These are phyloP conservation scores for Zygosaccharomyces sapae DNA, from an alignment of 1,139 yeast species.

Conservation along the genomic window DNA sequence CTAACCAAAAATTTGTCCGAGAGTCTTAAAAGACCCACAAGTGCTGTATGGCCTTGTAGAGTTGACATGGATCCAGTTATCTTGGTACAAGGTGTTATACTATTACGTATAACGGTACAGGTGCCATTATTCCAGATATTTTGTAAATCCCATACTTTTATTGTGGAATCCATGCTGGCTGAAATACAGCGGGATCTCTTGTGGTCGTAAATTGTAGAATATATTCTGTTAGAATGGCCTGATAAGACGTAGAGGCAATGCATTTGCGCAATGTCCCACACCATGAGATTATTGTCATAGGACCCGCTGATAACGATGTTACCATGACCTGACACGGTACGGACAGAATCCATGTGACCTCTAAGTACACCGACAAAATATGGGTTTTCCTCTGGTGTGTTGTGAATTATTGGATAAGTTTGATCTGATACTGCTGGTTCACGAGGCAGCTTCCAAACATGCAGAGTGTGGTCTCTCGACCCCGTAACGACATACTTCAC, in stretches of 20 bases:
- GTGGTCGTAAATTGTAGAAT: conserved; percentile 78
- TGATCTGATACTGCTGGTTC: conserved; percentile 38
- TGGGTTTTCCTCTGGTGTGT: conserved; percentile 55
- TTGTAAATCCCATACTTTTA: conserved; percentile 83
- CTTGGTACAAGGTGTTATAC: conserved; percentile 29
- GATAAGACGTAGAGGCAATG: conserved; percentile 66
- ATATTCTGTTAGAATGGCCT: conserved; percentile 86
- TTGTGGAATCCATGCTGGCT: conserved; percentile 87
- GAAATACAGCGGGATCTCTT: conserved; percentile 77
- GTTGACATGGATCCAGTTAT: conserved; percentile 33
- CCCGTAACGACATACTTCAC: conserved; percentile 75
- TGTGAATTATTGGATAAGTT: conserved; percentile 37
- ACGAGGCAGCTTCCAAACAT: conserved; percentile 84
- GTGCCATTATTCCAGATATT: conserved; percentile 33
- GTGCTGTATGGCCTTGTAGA: conserved; percentile 72
- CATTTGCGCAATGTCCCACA: conserved; percentile 82
- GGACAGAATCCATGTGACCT: conserved; percentile 85
- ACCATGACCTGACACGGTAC: conserved; percentile 84
- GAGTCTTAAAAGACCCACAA: conserved; percentile 82
- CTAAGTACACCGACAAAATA: conserved; percentile 68
- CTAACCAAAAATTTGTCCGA: conserved; percentile 79
- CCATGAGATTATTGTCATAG: conserved; percentile 84
- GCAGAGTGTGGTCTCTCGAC: conserved; percentile 82
- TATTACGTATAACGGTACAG: conserved; percentile 27
- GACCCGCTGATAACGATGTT: conserved; percentile 85